These are phyloP conservation scores for Cytauxzoon felis DNA, from an alignment of 169 alveolate species.

Conservation along the genomic window DNA sequence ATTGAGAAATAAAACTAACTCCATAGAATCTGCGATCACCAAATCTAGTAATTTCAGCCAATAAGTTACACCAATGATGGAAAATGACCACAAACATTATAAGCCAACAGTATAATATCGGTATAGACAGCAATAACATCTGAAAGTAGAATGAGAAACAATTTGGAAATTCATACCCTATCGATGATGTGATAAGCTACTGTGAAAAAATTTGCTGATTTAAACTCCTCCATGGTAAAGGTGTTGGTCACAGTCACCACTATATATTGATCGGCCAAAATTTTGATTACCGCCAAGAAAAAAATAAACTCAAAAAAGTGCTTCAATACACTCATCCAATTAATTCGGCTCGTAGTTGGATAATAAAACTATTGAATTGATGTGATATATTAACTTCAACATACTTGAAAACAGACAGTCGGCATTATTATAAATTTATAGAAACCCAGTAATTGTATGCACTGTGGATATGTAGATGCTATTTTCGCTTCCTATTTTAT, in stretches of 20 bases:
- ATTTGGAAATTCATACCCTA: slow-evolving; percentile 28
- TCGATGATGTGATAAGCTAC: slow-evolving; percentile 60
- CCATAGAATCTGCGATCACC: slow-evolving; percentile 91
- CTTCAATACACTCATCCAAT: slow-evolving; percentile 69
- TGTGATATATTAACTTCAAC: neutral
- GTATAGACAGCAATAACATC: slow-evolving; percentile 85
- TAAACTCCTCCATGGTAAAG: slow-evolving; percentile 81
- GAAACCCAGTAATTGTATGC: slow-evolving; percentile 74
- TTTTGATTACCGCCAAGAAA: slow-evolving; percentile 72
- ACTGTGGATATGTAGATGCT: slow-evolving; percentile 80
- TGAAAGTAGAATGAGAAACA: neutral
- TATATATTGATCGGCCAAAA: slow-evolving; percentile 84
- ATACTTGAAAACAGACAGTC: slow-evolving; percentile 86
- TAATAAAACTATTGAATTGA: slow-evolving; percentile 57
- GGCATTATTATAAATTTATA: slow-evolving; percentile 85
- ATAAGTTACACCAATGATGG: slow-evolving; percentile 89
- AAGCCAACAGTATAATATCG: slow-evolving; percentile 90
- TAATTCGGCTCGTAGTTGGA: slow-evolving; percentile 77
- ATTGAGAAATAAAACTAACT: slow-evolving; percentile 26
- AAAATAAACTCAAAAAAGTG: slow-evolving; percentile 66
- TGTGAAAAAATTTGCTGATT: slow-evolving; percentile 61
- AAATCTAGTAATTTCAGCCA: slow-evolving; percentile 90
- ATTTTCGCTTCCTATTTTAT: slow-evolving; percentile 79
- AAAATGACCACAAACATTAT: slow-evolving; percentile 84
- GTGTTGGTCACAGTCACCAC: slow-evolving; percentile 80